Percentiles rank a stretch among this genome's conserved stretches.
Conservation (phyloP, 2,329 filamentous ascomycete species). For the Stenocarpella maydis region DNA sequence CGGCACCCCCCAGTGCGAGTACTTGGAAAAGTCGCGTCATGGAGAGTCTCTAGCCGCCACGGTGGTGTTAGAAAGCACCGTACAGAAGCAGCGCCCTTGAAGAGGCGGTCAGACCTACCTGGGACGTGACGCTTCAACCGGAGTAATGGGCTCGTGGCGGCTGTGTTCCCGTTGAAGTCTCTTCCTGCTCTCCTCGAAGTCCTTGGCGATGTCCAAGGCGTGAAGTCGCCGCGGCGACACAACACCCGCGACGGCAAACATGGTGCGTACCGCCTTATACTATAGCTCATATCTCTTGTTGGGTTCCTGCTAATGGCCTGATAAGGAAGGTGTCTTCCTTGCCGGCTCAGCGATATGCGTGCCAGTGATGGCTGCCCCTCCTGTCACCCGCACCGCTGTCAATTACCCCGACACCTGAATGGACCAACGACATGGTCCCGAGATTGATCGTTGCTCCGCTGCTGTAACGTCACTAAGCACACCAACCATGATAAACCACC, state of each 20-base stretch:
- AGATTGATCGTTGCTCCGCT: neutral
- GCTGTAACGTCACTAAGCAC: constrained; percentile 13
- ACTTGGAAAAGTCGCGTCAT: constrained; percentile 4
- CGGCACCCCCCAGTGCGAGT: neutral
- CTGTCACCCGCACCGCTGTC: constrained; percentile 5
- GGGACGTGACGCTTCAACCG: neutral
- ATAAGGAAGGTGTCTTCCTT: constrained; percentile 22
- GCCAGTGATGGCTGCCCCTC: constrained; percentile 11
- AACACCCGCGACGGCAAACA: neutral
- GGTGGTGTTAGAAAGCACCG: neutral
- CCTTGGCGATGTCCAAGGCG: neutral
- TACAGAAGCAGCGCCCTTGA: neutral
- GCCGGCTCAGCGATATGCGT: constrained; percentile 21
- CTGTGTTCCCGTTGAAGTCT: neutral
- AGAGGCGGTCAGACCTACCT: neutral
- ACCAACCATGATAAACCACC: constrained; percentile 2
- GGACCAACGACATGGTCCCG: neutral
- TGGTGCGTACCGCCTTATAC: constrained; percentile 1
- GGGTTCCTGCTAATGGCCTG: neutral
- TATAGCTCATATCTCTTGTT: constrained; percentile 10
- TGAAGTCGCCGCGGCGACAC: neutral
- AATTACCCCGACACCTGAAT: constrained; percentile 22
- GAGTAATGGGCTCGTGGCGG: neutral
- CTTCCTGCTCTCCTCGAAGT: neutral
- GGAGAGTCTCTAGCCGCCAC: neutral